These are phyloP conservation scores for Tylopilus orsonianus DNA, from an alignment of 1,284 basidiomycete species.

Conservation along the genomic window DNA sequence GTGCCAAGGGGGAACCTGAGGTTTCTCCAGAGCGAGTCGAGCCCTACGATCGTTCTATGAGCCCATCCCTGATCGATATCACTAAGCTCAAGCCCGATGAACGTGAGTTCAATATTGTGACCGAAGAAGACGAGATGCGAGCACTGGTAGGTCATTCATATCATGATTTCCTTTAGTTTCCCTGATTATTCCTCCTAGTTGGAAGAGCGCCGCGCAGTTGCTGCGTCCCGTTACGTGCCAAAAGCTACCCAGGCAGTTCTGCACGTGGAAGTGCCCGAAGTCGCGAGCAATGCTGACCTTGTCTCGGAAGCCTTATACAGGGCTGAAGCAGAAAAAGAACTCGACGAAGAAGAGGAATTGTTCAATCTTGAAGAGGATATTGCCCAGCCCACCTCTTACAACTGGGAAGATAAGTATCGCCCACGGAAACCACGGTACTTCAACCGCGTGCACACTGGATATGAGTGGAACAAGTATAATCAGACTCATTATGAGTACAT, in stretches of 20 bases:
- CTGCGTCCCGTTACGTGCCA: conserved; percentile 82
- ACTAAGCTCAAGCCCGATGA: conserved; percentile 73
- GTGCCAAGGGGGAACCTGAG: conserved; percentile 40
- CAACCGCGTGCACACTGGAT: conserved; percentile 99
- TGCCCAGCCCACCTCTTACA: conserved; percentile 79
- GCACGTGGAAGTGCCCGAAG: conserved; percentile 48
- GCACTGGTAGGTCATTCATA: conserved; percentile 55
- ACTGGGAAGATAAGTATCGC: conserved; percentile 98
- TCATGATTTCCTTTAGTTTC: conserved; percentile 2
- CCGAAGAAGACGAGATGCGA: conserved; percentile 63
- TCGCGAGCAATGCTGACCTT: conserved; percentile 70
- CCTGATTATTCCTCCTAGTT: conserved; percentile 47
- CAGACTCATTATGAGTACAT: conserved; percentile 97
- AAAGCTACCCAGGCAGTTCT: conserved; percentile 57
- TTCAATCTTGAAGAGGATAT: conserved; percentile 91
- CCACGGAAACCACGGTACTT: conserved; percentile 99
- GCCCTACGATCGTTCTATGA: conserved; percentile 81
- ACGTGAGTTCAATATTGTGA: conserved; percentile 74
- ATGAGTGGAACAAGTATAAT: conserved; percentile 99
- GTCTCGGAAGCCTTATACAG: conserved; percentile 84
- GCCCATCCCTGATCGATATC: conserved; percentile 71
- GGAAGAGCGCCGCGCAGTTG: conserved; percentile 72
- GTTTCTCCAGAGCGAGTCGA: conserved; percentile 63
- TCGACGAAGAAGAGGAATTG: conserved; percentile 93
- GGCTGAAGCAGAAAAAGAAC: conserved; percentile 85